Percentiles rank a stretch among this genome's conserved stretches.
Conservation (phyloP, 2,329 filamentous ascomycete genomes). For the Calonectria hawksworthii region DNA sequence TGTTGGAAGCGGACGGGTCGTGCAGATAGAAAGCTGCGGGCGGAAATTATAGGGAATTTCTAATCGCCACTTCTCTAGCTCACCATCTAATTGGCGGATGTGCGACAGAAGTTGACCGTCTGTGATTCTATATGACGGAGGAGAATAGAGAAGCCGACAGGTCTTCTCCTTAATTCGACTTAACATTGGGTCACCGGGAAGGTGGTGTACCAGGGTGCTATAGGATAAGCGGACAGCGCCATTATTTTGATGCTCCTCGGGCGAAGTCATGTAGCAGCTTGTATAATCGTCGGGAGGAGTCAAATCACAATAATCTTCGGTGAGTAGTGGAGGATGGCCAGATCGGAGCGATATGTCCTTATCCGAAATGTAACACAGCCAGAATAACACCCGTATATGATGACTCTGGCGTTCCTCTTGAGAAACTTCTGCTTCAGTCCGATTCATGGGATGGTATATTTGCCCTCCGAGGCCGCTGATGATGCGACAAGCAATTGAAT, state of each 20-base stretch:
- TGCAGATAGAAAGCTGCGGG: conserved; percentile 55
- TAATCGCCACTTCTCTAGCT: conserved; percentile 51
- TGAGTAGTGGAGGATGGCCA: conserved; percentile 41
- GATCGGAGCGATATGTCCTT: conserved; percentile 44
- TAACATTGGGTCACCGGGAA: conserved; percentile 22
- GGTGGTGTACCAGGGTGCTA: conserved; percentile 46
- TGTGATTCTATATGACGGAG: conserved; percentile 32
- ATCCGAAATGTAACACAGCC: conserved; percentile 46
- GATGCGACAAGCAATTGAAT: conserved; percentile 26
- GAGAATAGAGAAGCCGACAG: conserved; percentile 39
- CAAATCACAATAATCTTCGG: conserved; percentile 66
- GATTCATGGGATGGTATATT: not conserved
- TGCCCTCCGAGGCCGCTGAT: conserved; percentile 26
- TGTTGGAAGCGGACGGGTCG: conserved; percentile 43
- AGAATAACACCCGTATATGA: conserved; percentile 41
- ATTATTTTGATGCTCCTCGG: not conserved
- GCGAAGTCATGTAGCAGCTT: conserved; percentile 9
- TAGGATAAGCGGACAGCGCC: not conserved
- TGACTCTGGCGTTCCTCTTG: conserved; percentile 46
- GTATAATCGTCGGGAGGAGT: conserved; percentile 52
- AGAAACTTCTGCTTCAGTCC: not conserved
- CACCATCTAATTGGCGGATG: conserved; percentile 48
- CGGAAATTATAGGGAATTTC: conserved; percentile 36
- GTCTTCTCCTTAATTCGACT: conserved; percentile 40
- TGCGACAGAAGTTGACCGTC: conserved; percentile 43